These are phyloP conservation scores for Xylariaceae sp. DNA, from an alignment of 2,329 filamentous ascomycete species.

Conservation along the genomic window DNA sequence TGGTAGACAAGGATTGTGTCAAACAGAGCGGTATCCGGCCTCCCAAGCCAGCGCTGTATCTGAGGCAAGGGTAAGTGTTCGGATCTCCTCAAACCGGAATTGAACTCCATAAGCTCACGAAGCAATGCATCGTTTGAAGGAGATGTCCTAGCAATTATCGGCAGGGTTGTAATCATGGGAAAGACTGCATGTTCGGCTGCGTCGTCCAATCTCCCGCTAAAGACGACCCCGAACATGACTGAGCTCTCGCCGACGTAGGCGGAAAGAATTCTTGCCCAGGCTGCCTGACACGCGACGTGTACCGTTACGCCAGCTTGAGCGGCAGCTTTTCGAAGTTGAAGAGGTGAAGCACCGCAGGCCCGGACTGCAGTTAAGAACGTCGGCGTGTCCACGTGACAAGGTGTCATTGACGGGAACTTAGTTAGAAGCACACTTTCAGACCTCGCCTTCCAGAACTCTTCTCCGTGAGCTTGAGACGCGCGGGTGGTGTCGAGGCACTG, in stretches of 20 bases:
- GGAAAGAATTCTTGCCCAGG: conserved; percentile 72
- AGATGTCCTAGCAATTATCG: conserved; percentile 57
- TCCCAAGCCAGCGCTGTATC: conserved; percentile 69
- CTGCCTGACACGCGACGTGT: conserved; percentile 70
- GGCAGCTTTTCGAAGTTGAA: conserved; percentile 52
- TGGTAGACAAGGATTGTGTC: conserved; percentile 86
- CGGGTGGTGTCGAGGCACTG: conserved; percentile 35
- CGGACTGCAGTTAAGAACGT: conserved; percentile 31
- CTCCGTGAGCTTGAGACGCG: conserved; percentile 24
- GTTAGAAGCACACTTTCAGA: conserved; percentile 53
- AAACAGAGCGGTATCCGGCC: conserved; percentile 64
- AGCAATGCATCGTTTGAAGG: conserved; percentile 55
- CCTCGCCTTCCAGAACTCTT: conserved; percentile 60
- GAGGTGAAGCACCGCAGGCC: conserved; percentile 34
- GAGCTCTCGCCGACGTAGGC: conserved; percentile 71
- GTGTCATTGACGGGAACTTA: conserved; percentile 73
- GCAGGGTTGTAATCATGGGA: conserved; percentile 79
- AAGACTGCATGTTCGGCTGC: conserved; percentile 59
- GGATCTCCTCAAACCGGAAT: conserved; percentile 59
- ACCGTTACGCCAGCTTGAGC: conserved; percentile 61
- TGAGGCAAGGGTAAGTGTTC: conserved; percentile 68
- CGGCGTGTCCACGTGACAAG: conserved; percentile 42
- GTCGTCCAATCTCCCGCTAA: conserved; percentile 68
- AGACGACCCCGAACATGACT: conserved; percentile 74
- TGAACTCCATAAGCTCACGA: conserved; percentile 59